phyloP scores from a whole-genome alignment of 352 stramenopile species.

The Phytophthora palmivora region DNA sequence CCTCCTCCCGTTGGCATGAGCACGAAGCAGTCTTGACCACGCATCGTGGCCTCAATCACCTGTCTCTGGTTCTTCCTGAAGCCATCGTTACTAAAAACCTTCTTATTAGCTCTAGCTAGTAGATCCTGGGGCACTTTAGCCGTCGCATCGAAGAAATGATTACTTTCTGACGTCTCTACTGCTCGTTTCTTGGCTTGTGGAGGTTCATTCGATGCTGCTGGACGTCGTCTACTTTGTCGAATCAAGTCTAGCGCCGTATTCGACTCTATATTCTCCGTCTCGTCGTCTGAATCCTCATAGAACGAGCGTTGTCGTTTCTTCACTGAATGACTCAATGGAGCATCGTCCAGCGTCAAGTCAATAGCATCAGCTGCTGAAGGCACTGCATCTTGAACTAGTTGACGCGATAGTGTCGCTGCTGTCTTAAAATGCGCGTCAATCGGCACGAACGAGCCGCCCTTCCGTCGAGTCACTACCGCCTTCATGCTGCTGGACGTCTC shows the following conservation, averaged over 20 bases:
- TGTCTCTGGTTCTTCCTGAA: conserved; percentile 94
- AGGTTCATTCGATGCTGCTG: neutral
- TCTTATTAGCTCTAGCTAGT: conserved; percentile 62
- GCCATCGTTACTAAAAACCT: conserved; percentile 71
- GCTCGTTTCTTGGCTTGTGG: conserved; percentile 27
- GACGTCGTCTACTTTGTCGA: conserved; percentile 28
- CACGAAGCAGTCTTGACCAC: conserved; percentile 92
- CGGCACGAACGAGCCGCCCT: conserved; percentile 44
- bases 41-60: conserved; percentile 93
- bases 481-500: neutral
- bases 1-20: conserved; percentile 95
- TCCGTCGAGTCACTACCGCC: conserved; percentile 8
- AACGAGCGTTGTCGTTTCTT: conserved; percentile 41
- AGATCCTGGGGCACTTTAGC: conserved; percentile 31
- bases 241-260: conserved; percentile 67
- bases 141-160: conserved; percentile 3
- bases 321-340: conserved; percentile 4
- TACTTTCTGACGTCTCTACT: neutral
- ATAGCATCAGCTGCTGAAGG: conserved; percentile 38
- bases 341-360: conserved; percentile 45
- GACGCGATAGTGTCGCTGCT: conserved; percentile 13
- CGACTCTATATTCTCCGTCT: conserved; percentile 52
- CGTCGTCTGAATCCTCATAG: conserved; percentile 67
- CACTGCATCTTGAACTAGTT: conserved; percentile 6
- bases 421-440: conserved; percentile 70